Base-by-base conservation (phyloP, 2,329 filamentous ascomycete species). In the Monosporascus sp. region DNA sequence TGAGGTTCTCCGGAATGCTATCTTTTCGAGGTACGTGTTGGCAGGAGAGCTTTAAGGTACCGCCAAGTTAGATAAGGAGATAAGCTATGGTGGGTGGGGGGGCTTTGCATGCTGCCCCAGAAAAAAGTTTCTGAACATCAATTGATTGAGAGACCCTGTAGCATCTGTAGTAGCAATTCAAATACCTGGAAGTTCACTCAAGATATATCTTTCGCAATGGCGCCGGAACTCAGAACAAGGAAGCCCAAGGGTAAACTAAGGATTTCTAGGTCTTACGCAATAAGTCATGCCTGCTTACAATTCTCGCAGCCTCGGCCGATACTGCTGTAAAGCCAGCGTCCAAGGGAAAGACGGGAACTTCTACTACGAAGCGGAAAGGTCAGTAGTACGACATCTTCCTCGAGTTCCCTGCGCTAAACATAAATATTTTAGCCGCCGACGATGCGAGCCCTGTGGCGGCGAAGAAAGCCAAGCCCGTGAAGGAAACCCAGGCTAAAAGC, bases 391-490 rank as follows among this genome's bases (percentile, higher is more conserved):
- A 19, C 31, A 17, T 11, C 11, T 17, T 16, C 8, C 27, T 31
- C 26, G 17, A 19, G 6, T 24, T 44, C 16, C 17, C 11, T 27
- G 16, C 26, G 43, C 66, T 73, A 58, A 73, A 49, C 22, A 41
- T 17, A 48, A 49, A 2, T 5, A 31, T 19, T 26, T 27, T 53
- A 76, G 74, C 75, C n/a, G 61, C 69, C 56, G 75, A 77, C 34
- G 74, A 77, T 61, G 64, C 70, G n/a, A 75, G 73, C 6, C 73
- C 74, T 45, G 68, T 74, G 52, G 69, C 71, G 19, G 51, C 67
- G 50, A 78, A 78, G 67, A 78, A 78, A 66, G 64, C 75, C 52
- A 79, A 76, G 61, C 65, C 76, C 47, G 68, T 64, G 17, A 73
- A 74, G 64, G 52, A 59, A 34, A 50, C 57, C 7, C 16, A 41